These are phyloP conservation scores for Wickerhamomyces ciferrii DNA, from an alignment of 805 yeast species.

Conservation along the genomic window DNA sequence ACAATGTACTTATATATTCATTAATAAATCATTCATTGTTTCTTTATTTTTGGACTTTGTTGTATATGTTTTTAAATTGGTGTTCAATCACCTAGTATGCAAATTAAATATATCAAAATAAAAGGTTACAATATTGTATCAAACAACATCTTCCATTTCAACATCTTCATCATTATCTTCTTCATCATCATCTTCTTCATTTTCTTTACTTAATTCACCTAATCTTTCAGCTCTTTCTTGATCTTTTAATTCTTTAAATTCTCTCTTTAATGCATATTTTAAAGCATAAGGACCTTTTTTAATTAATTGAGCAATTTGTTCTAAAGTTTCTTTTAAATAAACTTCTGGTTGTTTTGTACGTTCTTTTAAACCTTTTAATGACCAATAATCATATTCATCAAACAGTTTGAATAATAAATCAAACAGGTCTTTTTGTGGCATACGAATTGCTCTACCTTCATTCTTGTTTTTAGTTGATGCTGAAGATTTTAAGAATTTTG, in stretches of 20 bases:
- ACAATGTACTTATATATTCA: no score
- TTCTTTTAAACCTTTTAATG: constrained; percentile 88
- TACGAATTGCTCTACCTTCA: constrained; percentile 88
- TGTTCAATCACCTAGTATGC: not conserved
- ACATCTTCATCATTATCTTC: constrained; percentile 65
- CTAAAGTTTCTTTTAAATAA: constrained; percentile 85
- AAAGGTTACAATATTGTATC: not conserved
- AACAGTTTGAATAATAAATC: constrained; percentile 84
- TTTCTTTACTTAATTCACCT: constrained; percentile 40
- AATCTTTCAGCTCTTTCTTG: constrained; percentile 67
- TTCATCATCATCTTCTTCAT: constrained; percentile 30
- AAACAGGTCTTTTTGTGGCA: constrained; percentile 88
- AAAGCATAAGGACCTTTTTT: constrained; percentile 96
- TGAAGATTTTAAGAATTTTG: constrained; percentile 56
- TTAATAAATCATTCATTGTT: no score
- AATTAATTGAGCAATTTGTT: constrained; percentile 80
- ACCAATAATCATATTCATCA: constrained; percentile 96
- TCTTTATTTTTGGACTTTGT: not conserved
- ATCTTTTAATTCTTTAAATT: constrained; percentile 75
- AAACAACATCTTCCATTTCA: constrained; percentile 73
- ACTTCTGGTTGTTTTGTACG: constrained; percentile 94
- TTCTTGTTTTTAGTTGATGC: constrained; percentile 36
- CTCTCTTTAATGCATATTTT: constrained; percentile 85
- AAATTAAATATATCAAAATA: no score
- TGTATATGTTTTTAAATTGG: no score